Base-by-base conservation (phyloP, 2,329 filamentous ascomycete species). In the Neofusicoccum cordaticola region DNA sequence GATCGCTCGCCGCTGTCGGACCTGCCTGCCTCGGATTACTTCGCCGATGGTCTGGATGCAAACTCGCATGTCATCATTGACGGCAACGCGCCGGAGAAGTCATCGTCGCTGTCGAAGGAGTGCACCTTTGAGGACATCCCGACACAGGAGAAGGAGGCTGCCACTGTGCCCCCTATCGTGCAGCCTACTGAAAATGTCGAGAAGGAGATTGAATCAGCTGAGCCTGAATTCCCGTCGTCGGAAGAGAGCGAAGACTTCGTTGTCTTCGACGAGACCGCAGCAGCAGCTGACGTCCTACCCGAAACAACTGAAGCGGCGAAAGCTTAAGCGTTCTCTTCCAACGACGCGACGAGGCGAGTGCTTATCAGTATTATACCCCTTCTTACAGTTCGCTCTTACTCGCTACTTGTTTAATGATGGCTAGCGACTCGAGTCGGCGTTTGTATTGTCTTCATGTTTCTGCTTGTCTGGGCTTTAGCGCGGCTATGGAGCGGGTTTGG, bases 1-100 rank as follows among this genome's bases (percentile, higher is more conserved):
- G 77, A 79, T 41, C 73, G 77, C 34, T 70, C 68, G 41, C 75
- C 77, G n/a, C 66, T 79, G 19, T 71, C 70, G 7, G 75, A 77
- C 44, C 68, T 79, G 11, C 69, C 67, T 9, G 70, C 75, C n/a
- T 68, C 68, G 11, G 74, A 79, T 17, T 79, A 76, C 67, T 79
- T 78, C 62, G 75, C 66, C 22, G 72, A 74, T n/a, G 77, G 77
- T 0, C 72, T 76, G 37, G 73, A 77, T 65, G 73, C 71, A 1
- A 68, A 64, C 9, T 73, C 69, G 2, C 75, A 74, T 60, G 74
- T 77, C 37, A 77, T 74, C 52, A 75, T 78, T 5, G 74, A 78
- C 64, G 64, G 50, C 48, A 71, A 67, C 8, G 69, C 70, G 1
- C 71, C 75, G n/a, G 73, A 75, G 68, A 73, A 71, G 67, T 72